Conservation (phyloP, 2,329 filamentous ascomycete species). For the Aspergillus sp. region DNA sequence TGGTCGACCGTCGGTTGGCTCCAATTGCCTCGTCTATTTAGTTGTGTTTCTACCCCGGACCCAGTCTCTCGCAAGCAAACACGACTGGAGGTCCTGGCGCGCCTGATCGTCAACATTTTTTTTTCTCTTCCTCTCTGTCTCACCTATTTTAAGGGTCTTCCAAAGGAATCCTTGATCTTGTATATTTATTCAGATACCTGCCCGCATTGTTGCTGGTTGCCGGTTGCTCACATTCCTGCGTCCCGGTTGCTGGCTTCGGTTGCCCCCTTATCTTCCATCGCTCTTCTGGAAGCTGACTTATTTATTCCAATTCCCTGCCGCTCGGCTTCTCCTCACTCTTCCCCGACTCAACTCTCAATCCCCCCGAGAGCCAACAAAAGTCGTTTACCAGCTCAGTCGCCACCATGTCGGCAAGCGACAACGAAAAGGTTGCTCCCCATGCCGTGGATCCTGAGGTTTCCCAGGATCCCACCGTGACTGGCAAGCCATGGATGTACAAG, state of each 20-base stretch:
- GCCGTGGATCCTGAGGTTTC: constrained; percentile 30
- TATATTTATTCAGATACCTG: constrained; percentile 1
- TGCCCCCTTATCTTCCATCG: constrained; percentile 7
- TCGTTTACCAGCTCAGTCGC: background rate
- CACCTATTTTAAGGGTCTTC: background rate
- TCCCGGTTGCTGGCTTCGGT: constrained; percentile 4
- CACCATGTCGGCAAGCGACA: constrained; percentile 14
- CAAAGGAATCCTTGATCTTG: background rate
- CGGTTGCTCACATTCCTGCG: constrained; percentile 8
- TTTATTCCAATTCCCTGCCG: constrained; percentile 3
- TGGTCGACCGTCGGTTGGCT: background rate
- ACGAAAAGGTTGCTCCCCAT: constrained; percentile 25
- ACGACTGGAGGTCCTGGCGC: background rate
- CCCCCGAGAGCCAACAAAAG: background rate
- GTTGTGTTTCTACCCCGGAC: constrained; percentile 20
- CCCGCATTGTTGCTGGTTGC: constrained; percentile 9
- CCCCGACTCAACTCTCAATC: background rate
- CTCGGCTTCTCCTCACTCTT: background rate
- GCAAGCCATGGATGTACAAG: constrained; percentile 69
- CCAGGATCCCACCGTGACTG: constrained; percentile 29
- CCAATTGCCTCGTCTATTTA: background rate
- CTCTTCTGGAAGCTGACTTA: constrained; percentile 10
- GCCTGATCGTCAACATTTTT: constrained; percentile 8
- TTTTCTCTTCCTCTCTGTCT: constrained; percentile 1
- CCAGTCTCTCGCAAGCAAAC: constrained; percentile 8